Percentiles rank a stretch among this genome's conserved stretches.
phyloP scores from a whole-genome alignment of 2,329 filamentous ascomycete species.

The Rosellinia necatrix region DNA sequence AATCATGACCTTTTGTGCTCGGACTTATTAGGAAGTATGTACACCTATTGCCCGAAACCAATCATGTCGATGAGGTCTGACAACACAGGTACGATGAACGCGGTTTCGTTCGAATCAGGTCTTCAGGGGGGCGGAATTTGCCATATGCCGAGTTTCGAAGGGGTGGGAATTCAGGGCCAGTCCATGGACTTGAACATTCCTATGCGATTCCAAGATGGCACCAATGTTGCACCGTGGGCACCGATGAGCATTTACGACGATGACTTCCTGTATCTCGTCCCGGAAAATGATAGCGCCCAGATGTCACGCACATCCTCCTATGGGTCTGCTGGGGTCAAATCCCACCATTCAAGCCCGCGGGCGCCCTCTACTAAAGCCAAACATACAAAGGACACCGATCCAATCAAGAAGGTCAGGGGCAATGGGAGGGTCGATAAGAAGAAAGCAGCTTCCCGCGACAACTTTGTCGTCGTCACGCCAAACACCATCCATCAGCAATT shows the following conservation, averaged over 20 bases:
- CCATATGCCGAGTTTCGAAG: slow-evolving; percentile 35
- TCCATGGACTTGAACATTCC: slow-evolving; percentile 46
- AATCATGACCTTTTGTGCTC: slow-evolving; percentile 48
- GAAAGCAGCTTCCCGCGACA: slow-evolving; percentile 47
- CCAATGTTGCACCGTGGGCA: slow-evolving; percentile 50
- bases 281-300: slow-evolving; percentile 43
- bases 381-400: slow-evolving; percentile 36
- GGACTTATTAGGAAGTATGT: slow-evolving; percentile 43
- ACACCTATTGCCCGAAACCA: neutral
- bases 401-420: slow-evolving; percentile 50
- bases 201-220: slow-evolving; percentile 43
- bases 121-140: slow-evolving; percentile 38
- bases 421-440: slow-evolving; percentile 52
- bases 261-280: slow-evolving; percentile 40
- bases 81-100: slow-evolving; percentile 25
- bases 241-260: slow-evolving; percentile 43
- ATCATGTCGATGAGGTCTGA: neutral
- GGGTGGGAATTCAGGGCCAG: slow-evolving; percentile 37
- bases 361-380: slow-evolving; percentile 36
- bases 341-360: slow-evolving; percentile 36
- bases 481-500: slow-evolving; percentile 57
- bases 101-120: slow-evolving; percentile 34
- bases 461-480: slow-evolving; percentile 61
- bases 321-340: slow-evolving; percentile 29
- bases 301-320: slow-evolving; percentile 38